Conservation (phyloP, 306 rosid species). For the Rosa multiflora region DNA sequence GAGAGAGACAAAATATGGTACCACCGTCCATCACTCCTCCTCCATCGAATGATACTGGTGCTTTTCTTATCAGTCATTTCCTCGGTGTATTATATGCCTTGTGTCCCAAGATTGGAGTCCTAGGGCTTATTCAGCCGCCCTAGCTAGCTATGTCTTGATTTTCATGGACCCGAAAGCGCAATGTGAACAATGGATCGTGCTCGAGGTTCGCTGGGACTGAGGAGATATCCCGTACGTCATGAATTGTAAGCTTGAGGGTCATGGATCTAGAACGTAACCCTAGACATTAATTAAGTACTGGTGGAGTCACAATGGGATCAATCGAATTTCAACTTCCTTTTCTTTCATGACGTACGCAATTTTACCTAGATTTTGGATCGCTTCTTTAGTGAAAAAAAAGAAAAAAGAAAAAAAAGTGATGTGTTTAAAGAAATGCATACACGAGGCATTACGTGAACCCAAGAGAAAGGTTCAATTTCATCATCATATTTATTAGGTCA, state of each 20-base stretch:
- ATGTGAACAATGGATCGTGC: neutral
- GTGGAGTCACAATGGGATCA: too few species aligned
- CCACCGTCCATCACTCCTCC: conserved; percentile 7
- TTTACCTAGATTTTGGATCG: too few species aligned
- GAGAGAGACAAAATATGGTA: neutral
- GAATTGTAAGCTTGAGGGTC: neutral
- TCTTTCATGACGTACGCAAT: too few species aligned
- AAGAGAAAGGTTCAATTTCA: too few species aligned
- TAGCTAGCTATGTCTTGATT: neutral
- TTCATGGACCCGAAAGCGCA: neutral
- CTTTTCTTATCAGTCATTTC: neutral
- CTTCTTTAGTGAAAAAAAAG: too few species aligned
- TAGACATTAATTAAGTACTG: too few species aligned
- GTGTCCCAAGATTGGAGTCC: neutral
- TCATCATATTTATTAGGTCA: too few species aligned
- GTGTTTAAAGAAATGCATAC: too few species aligned
- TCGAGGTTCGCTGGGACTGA: neutral
- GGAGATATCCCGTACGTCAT: neutral
- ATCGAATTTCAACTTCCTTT: too few species aligned
- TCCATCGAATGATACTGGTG: neutral
- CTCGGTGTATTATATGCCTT: neutral
- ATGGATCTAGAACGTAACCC: neutral
- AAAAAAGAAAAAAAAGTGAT: too few species aligned
- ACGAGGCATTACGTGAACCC: too few species aligned
- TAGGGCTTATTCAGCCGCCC: neutral